Conservation (phyloP, 2,329 filamentous ascomycete genomes). For the Fusarium tjaetaba region DNA sequence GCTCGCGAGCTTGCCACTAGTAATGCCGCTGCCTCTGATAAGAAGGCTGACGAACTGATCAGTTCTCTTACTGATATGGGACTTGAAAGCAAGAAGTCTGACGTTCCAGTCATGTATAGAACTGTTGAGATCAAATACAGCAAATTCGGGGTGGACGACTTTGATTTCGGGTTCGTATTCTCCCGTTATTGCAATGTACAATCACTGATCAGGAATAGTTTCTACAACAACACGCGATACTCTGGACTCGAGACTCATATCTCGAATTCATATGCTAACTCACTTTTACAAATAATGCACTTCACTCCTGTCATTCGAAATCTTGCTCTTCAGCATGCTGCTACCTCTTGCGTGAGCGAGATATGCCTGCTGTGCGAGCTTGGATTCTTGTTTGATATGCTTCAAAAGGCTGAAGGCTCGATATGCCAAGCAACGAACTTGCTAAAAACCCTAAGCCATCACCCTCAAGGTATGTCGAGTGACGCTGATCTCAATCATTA, state of each 20-base stretch:
- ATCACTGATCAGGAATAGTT: slow-evolving; percentile 61
- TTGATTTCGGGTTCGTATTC: slow-evolving; percentile 83
- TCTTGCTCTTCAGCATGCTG: slow-evolving; percentile 86
- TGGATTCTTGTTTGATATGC: slow-evolving; percentile 96
- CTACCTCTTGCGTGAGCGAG: slow-evolving; percentile 83
- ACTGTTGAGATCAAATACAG: slow-evolving; percentile 99
- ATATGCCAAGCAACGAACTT: slow-evolving; percentile 98
- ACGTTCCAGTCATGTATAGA: slow-evolving; percentile 88
- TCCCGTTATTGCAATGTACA: background rate
- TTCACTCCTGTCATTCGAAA: slow-evolving; percentile 92
- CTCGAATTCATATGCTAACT: slow-evolving; percentile 94
- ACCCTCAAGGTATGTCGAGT: slow-evolving; percentile 71
- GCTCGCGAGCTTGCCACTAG: slow-evolving; percentile 72
- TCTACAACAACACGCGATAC: slow-evolving; percentile 92
- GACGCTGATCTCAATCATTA: background rate
- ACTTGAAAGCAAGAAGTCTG: slow-evolving; percentile 78
- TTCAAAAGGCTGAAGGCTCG: slow-evolving; percentile 92
- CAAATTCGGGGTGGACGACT: slow-evolving; percentile 98
- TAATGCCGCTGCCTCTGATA: slow-evolving; percentile 53
- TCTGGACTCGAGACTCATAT: slow-evolving; percentile 97
- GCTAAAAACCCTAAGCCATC: slow-evolving; percentile 85
- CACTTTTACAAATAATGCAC: slow-evolving; percentile 88
- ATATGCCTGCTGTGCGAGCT: slow-evolving; percentile 92
- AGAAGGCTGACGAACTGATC: slow-evolving; percentile 64
- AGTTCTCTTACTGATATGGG: slow-evolving; percentile 75